Base-by-base conservation (phyloP, 2,329 filamentous ascomycete species). In the Fusarium coffeatum region DNA sequence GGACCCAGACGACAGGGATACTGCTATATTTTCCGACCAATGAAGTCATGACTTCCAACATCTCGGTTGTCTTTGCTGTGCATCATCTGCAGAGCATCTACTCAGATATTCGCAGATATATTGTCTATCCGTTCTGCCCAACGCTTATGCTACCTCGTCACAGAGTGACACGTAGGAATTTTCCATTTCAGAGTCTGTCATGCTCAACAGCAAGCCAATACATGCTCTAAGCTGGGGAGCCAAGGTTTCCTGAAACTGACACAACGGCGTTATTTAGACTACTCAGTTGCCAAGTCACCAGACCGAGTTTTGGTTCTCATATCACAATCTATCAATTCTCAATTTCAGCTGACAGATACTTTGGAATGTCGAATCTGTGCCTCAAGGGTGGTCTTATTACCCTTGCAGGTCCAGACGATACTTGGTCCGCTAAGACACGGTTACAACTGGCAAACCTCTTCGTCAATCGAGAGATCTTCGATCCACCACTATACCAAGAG, bases 211-310 rank as follows among this genome's bases (percentile, higher is more conserved):
- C 32, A 51, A 34, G 5, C 4, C 61, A 23, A 23, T 43, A 18
- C 48, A 68, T 64, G 34, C 34, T 37, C 10, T 37, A 68, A 59
- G 64, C 67, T 59, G 56, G 59, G 30, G 42, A 50, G 46, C 59
- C 55, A 48, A 68, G 69, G 64, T 57, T 74, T 48, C 65, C 69
- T 66, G 68, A 69, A 74, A 66, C 72, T 71, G 63, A 66, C 50
- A 72, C 71, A 48, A 54, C 69, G 63, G 71, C 57, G 61, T 53
- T 66, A 43, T 49, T 55, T 53, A 22, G 49, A 41, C 34, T 28
- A 34, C 30, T 51, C 37, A 61, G 43, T 63, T 71, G 61, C 66
- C 42, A 59, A 69, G 64, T 64, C 46, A 41, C 68, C 28, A 49
- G 48, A 40, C 50, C 22, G 22, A 47, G 56, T 42, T 22, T 66